These are phyloP conservation scores for Coemansia sp. DNA, from an alignment of 192 early-diverging fungal genomes.

Conservation along the genomic window DNA sequence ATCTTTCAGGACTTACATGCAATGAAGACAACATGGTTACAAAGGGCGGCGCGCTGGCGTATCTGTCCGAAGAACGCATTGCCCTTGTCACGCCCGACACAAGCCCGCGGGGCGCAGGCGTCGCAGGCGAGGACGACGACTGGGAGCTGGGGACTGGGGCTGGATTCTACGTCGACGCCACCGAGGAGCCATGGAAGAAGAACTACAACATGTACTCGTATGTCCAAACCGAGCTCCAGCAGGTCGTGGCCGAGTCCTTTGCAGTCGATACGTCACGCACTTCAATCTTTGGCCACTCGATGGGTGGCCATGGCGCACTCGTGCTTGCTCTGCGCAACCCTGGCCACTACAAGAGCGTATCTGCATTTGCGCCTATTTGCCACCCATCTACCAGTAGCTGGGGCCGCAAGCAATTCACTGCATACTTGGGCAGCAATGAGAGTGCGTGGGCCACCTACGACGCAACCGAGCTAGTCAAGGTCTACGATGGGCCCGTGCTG, in stretches of 20 bases:
- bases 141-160: constrained; percentile 59
- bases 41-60: constrained; percentile 74
- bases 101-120: constrained; percentile 70
- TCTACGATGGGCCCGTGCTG: constrained; percentile 45
- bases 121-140: constrained; percentile 73
- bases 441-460: constrained; percentile 73
- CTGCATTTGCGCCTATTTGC: constrained; percentile 84
- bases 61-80: constrained; percentile 69
- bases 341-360: constrained; percentile 69
- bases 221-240: constrained; percentile 72
- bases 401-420: constrained; percentile 81
- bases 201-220: constrained; percentile 88
- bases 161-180: constrained; percentile 77
- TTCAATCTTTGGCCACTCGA: constrained; percentile 73
- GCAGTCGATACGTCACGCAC: constrained; percentile 65
- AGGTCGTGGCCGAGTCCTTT: constrained; percentile 60
- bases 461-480: constrained; percentile 68
- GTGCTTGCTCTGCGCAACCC: constrained; percentile 74
- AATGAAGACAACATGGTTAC: constrained; percentile 89
- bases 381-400: constrained; percentile 71
- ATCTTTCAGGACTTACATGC: constrained; percentile 81
- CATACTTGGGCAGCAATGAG: constrained; percentile 68
- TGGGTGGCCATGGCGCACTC: constrained; percentile 92
- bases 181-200: constrained; percentile 70
- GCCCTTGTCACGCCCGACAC: constrained; percentile 86